Percentiles rank a stretch among this genome's conserved stretches.
These are phyloP conservation scores for Leishmania tarentolae DNA, from an alignment of 208 protist species.

Conservation along the genomic window DNA sequence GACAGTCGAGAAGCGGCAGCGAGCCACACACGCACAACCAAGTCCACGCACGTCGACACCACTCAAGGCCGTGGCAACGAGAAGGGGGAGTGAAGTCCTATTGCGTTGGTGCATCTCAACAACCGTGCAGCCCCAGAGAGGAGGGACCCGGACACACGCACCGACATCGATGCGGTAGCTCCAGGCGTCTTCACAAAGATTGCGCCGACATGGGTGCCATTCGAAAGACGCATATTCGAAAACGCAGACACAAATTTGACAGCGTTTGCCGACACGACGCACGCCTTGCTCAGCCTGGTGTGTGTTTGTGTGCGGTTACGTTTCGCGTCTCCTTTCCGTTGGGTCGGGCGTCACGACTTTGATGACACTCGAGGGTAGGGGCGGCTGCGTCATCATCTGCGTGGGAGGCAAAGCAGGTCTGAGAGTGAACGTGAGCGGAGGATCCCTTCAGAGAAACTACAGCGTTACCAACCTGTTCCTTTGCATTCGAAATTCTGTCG, in stretches of 20 bases:
- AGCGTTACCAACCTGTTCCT: neutral
- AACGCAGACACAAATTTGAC: too few species aligned
- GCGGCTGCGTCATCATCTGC: neutral
- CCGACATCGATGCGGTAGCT: neutral
- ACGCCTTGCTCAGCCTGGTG: too few species aligned
- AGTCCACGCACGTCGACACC: neutral
- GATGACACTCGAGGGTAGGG: neutral
- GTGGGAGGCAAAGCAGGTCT: neutral
- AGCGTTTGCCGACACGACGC: too few species aligned
- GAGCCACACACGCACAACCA: neutral
- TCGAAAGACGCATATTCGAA: too few species aligned
- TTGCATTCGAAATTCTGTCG: neutral
- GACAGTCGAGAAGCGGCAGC: too few species aligned
- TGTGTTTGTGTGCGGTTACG: neutral
- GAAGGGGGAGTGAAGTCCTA: too few species aligned
- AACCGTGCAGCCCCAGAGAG: neutral
- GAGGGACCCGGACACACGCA: too few species aligned
- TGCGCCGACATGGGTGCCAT: too few species aligned
- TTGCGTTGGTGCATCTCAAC: too few species aligned
- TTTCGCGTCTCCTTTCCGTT: neutral
- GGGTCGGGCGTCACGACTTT: neutral
- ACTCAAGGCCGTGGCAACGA: too few species aligned
- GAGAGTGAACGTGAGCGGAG: neutral
- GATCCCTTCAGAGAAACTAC: neutral
- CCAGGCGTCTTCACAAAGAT: neutral